Base-by-base conservation (phyloP, 768 basidiomycete species). In the Boletus rex-veris region DNA sequence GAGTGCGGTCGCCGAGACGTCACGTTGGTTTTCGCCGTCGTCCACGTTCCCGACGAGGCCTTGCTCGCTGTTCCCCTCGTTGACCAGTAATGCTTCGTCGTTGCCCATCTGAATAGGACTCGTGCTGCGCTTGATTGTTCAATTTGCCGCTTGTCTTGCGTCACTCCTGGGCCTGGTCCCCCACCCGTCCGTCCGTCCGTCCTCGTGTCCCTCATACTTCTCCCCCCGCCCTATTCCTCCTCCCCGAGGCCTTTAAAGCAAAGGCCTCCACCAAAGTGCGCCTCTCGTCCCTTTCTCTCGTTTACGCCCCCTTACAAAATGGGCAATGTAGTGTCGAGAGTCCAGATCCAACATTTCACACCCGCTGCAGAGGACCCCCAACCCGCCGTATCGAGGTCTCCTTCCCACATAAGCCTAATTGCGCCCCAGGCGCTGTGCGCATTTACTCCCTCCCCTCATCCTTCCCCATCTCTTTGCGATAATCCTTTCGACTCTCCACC, bases 401-500 rank as follows among this genome's bases (percentile, higher is more conserved):
- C 64, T 63, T 72, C 64, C 30, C 74, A 67, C 58, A 74, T 72
- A 56, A 63, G 54, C 54, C 50, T 73, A 48, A 58, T 67, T 41
- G 67, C 65, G 42, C 66, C 72, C 43, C 70, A 70, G 52, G 71
- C 69, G 50, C 55, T 70, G 52, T 59, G 62, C 53, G 65, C 60
- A 51, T 69, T 64, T 41, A 48, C 59, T 2, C 58, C 66, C 42
- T 61, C 73, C 4, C 65, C 75, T 14, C 45, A 36, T 40, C 71
- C 75, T 33, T 68, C 75, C 2, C 70, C 71, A 19, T 62, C 52
- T 55, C 55, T 67, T 61, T 64, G 72, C 53, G 72, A 74, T 40
- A 72, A 73, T 50, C 73, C 71, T 1, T 44, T 72, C 44, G 73
- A 67, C 9, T 71, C 72, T 0, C 74, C 74, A 3, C 64, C 74